Evolutionary conservation across 23 red algal species (phyloP).

Genomic region (Gracilaria vermiculophylla): DNA sequence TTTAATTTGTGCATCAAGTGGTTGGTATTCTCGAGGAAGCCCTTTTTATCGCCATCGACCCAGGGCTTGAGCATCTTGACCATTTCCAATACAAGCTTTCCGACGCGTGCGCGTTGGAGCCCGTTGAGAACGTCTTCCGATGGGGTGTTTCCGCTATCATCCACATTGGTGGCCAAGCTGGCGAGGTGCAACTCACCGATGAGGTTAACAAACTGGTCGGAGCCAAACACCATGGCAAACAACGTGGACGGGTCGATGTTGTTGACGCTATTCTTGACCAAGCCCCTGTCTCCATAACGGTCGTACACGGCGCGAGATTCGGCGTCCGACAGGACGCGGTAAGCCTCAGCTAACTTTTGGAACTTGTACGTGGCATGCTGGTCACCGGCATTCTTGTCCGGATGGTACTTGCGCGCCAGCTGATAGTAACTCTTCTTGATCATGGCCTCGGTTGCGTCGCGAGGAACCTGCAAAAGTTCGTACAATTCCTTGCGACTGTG

Average conservation of each 20-base stretch:
- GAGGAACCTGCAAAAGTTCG: conserved; percentile 79
- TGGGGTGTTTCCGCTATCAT: conserved; percentile 54
- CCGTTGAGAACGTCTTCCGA: conserved; percentile 31
- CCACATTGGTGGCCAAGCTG: conserved; percentile 42
- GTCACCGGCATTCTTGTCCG: conserved; percentile 67
- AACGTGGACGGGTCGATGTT: conserved; percentile 67
- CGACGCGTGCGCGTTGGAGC: conserved; percentile 46
- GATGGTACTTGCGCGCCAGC: conserved; percentile 77
- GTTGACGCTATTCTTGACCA: conserved; percentile 59
- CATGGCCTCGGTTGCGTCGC: conserved; percentile 73
- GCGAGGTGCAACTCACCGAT: conserved; percentile 70
- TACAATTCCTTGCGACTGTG: conserved; percentile 54
- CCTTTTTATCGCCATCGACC: conserved; percentile 77
- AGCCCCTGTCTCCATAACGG: conserved; percentile 47
- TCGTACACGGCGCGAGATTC: conserved; percentile 72
- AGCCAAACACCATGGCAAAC: conserved; percentile 78
- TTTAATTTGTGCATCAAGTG: conserved; percentile 25
- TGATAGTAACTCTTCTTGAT: conserved; percentile 87
- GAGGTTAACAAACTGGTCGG: conserved; percentile 64
- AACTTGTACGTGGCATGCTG: conserved; percentile 86
- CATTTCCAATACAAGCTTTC: conserved; percentile 53
- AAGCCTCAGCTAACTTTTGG: conserved; percentile 78
- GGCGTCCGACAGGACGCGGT: conserved; percentile 64
- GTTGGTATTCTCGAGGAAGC: conserved; percentile 44
- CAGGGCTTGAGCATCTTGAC: conserved; percentile 62